These are phyloP conservation scores for Ceratocystis alfenasii DNA, from an alignment of 2,329 filamentous ascomycete species.

Conservation along the genomic window DNA sequence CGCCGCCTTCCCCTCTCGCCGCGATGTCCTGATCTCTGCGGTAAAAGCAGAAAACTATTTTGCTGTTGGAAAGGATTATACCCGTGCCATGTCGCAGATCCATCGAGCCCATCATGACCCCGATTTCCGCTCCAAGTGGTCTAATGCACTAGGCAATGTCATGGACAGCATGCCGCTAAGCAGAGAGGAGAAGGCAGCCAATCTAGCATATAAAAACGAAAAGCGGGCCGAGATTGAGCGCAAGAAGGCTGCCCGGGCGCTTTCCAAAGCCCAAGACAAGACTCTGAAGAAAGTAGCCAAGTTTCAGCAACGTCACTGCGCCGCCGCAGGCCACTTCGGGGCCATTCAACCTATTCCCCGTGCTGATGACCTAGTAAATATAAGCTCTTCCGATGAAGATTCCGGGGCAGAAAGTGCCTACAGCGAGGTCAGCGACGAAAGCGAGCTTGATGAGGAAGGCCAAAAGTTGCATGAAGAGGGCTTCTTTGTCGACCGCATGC, in stretches of 20 bases:
- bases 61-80: neutral
- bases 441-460: slow-evolving; percentile 4
- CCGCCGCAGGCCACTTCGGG: neutral
- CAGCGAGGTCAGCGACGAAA: slow-evolving; percentile 6
- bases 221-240: neutral
- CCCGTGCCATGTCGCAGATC: slow-evolving; percentile 2
- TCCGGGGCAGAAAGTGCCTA: neutral
- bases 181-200: neutral
- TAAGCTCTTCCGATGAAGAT: neutral
- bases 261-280: neutral
- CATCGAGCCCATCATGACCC: slow-evolving; percentile 3
- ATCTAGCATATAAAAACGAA: neutral
- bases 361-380: neutral
- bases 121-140: slow-evolving; percentile 3
- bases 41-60: neutral
- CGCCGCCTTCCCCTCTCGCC: neutral
- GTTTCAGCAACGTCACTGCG: neutral
- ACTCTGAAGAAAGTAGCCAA: neutral
- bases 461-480: slow-evolving; percentile 1
- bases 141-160: slow-evolving; percentile 4
- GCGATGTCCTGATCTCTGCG: neutral
- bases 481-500: neutral
- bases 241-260: neutral
- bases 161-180: slow-evolving; percentile 9
- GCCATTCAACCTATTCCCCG: neutral